Evolutionary conservation across 495 filamentous ascomycete species (phyloP).

Genomic region (Bacidia gigantensis): DNA sequence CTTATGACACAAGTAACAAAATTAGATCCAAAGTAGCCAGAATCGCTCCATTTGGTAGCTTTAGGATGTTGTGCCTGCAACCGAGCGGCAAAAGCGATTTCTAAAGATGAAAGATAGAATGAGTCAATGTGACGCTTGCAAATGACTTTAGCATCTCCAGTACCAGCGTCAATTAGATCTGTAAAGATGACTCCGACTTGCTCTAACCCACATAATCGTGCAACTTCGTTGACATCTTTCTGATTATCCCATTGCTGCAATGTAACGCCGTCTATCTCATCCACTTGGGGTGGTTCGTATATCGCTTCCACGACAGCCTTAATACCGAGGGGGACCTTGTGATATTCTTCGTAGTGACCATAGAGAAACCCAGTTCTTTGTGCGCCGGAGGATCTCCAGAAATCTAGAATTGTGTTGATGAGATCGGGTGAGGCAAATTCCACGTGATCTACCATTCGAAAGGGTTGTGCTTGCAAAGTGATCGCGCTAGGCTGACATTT

Average conservation of each 20-base stretch:
- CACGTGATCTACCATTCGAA: conserved; percentile 97
- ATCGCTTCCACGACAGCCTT: conserved; percentile 97
- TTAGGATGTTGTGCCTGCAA: conserved; percentile 81
- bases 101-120: conserved; percentile 83
- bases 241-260: conserved; percentile 82
- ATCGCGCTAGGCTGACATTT: conserved; percentile 98
- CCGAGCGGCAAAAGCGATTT: conserved; percentile 77
- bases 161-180: conserved; percentile 73
- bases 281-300: conserved; percentile 86
- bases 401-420: conserved; percentile 77
- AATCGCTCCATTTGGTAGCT: conserved; percentile 92
- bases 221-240: conserved; percentile 66
- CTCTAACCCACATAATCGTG: conserved; percentile 70
- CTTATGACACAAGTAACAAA: conserved; percentile 94
- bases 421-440: conserved; percentile 76
- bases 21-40: conserved; percentile 84
- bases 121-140: conserved; percentile 97
- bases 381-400: conserved; percentile 68
- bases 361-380: conserved; percentile 88
- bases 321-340: conserved; percentile 80
- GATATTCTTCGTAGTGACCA: conserved; percentile 81
- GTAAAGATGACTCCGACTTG: conserved; percentile 94
- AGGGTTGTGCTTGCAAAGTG: conserved; percentile 82
- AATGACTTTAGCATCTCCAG: conserved; percentile 65
- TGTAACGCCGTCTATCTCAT: conserved; percentile 83